Percentiles rank a stretch among this genome's conserved stretches.
Conservation (phyloP, 257 asterid species). For the Solanum chmielewskii region DNA sequence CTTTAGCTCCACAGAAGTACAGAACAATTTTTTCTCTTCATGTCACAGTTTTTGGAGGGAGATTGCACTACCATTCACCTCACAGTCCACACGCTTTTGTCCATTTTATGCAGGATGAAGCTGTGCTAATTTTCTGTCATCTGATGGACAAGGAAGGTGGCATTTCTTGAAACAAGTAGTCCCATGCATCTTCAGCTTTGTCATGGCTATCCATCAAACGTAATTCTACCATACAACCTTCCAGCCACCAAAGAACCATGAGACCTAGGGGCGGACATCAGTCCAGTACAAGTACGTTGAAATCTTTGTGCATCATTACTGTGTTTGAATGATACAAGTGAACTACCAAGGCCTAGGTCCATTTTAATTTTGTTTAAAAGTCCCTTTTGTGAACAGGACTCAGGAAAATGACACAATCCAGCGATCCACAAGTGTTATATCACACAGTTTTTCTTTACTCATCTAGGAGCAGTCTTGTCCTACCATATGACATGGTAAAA, state of each 20-base stretch:
- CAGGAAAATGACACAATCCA: neutral
- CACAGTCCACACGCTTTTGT: neutral
- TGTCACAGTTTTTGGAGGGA: neutral
- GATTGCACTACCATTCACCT: neutral
- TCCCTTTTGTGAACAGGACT: neutral
- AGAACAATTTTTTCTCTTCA: neutral
- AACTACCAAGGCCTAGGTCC: neutral
- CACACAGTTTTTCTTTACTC: neutral
- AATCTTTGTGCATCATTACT: neutral
- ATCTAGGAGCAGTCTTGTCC: neutral
- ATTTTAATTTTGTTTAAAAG: neutral
- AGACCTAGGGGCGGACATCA: neutral
- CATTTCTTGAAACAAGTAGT: neutral
- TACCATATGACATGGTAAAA: neutral
- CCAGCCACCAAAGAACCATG: neutral
- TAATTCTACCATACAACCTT: neutral
- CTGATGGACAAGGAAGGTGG: neutral
- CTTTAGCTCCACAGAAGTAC: neutral
- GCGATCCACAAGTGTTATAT: neutral
- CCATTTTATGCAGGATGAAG: neutral
- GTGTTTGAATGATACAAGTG: neutral
- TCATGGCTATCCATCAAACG: neutral
- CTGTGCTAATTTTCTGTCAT: neutral
- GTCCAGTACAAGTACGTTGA: neutral
- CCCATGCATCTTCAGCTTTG: neutral